Base-by-base conservation (phyloP, 208 protist genomes). In the Novymonas esmeraldas region DNA sequence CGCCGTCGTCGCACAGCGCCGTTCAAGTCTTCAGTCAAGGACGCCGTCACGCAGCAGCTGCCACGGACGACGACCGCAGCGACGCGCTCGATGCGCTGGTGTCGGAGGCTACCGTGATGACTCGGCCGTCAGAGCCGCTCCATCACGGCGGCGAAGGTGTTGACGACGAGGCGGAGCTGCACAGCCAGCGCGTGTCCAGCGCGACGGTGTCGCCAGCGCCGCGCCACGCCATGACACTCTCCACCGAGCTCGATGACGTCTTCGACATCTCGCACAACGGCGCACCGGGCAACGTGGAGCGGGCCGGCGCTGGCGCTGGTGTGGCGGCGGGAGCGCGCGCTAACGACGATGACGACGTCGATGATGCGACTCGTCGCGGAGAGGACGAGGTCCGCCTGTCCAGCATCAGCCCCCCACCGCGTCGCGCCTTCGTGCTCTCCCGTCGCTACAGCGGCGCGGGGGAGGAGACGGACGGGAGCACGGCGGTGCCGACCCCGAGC, bases 371-470 rank as follows among this genome's bases (percentile, higher is more conserved):
- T 10, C 22, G 16, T 20, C 18, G 48, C 7, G 18, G 34, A 38
- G 14, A 48, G 29, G 24, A 54, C 16, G 6, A 45, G 20, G 18
- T 52, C 29, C 33, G 55, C 28, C 34, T 13, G 24, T 48, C 20
- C 14, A 57, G 63, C 26, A 33, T 29, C 28, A 89, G 79, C 9
- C 82, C 82, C 20, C 82, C 78, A 16, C 82, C 79, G 13, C 82
- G 82, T 7, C 75, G 69, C 2, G 78, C 82, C 34, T 82, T 89
- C 55, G 76, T 89, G 55, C 72, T 89, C 29, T 74, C 82, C 11
- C 70, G 69, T 6, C 61, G 61, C 5, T 71, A 39, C 77, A 70
- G 70, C 22, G 44, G 36, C 29, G 38, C 52, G 1, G 51, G 49
- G 10, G 46, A 63, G 31, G 49, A 28, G 36, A 6, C 36, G 48